Conservation (phyloP, 2,329 filamentous ascomycete genomes). For the Alternaria angustiovoidea region DNA sequence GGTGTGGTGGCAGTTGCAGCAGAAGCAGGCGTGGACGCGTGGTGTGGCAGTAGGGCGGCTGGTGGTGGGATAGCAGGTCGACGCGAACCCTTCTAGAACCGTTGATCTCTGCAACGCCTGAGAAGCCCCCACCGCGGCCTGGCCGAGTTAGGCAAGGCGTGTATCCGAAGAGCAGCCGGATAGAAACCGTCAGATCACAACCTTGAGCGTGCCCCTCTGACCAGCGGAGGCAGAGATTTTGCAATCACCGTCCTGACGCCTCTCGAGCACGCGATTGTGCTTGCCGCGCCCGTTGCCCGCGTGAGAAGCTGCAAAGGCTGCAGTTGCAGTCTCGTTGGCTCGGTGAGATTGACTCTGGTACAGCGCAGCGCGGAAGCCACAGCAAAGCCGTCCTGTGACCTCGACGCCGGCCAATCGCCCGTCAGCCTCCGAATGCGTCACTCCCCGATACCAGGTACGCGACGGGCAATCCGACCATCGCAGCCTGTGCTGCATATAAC, state of each 20-base stretch:
- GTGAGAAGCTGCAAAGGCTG: not conserved
- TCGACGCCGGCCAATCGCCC: slow-evolving; percentile 26
- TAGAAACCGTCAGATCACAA: slow-evolving; percentile 10
- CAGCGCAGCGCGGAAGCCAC: slow-evolving; percentile 4
- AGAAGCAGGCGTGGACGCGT: not conserved
- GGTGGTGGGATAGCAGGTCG: not conserved
- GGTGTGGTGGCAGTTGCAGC: no score
- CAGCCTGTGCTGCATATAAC: slow-evolving; percentile 16
- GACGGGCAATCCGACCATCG: slow-evolving; percentile 15
- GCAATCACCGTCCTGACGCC: slow-evolving; percentile 2
- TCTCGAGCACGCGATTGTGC: slow-evolving; percentile 1
- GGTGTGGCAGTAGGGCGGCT: slow-evolving; percentile 1
- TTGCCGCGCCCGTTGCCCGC: not conserved
- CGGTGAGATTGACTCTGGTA: slow-evolving; percentile 9
- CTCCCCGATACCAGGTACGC: slow-evolving; percentile 37
- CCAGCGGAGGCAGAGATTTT: slow-evolving; percentile 20
- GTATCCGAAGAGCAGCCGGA: slow-evolving; percentile 9
- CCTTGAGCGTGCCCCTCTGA: slow-evolving; percentile 19
- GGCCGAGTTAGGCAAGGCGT: slow-evolving; percentile 18
- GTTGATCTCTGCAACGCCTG: slow-evolving; percentile 14
- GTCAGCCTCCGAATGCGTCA: slow-evolving; percentile 42
- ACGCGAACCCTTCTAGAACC: slow-evolving; percentile 18
- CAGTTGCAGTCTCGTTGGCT: slow-evolving; percentile 2
- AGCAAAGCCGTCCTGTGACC: slow-evolving; percentile 25
- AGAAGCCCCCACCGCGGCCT: slow-evolving; percentile 16